Base-by-base conservation (phyloP, 78 protist species). In the Kipferlia bialata region DNA sequence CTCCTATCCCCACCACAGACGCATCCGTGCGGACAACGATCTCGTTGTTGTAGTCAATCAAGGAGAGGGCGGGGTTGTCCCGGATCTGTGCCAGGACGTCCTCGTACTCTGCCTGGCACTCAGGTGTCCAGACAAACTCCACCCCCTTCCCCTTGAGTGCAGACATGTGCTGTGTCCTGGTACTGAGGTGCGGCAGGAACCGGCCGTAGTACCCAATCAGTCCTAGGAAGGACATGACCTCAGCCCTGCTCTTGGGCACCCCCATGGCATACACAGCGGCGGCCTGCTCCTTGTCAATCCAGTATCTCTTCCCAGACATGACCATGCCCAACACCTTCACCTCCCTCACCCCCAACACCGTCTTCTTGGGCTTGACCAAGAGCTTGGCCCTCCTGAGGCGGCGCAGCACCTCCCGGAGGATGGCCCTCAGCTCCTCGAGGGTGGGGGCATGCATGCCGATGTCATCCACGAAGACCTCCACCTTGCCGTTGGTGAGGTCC, bases 401-500 rank as follows among this genome's bases (percentile, higher is more conserved):
- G 29, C 18, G 20, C 18, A 73, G 48, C 18, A 73, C 68, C n/a
- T 38, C 61, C 3, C 28, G 28, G 51, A 73, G 53, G 37, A 51
- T 60, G 17, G 29, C 24, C 7, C 28, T n/a, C 33, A 61, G 77
- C n/a, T 73, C 77, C 28, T 32, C 60, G 15, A 13, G 26, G 58
- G 32, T 53, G 2, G 29, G 22, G 5, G 32, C 16, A 45, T 44
- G 22, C 39, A 76, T 56, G 10, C 65, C 17, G 28, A 66, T 24
- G 66, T 76, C 80, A 61, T 76, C 80, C 2, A 76, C 33, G 68
- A 56, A 76, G n/a, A 56, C 56, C 38, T 2, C 5, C 48, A 41
- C 22, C n/a, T n/a, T n/a, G n/a, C n/a, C n/a, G n/a, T n/a, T n/a
- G n/a, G n/a, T n/a, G n/a, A n/a, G n/a, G n/a, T n/a, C n/a, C n/a